Conservation (phyloP, 108 stramenopile species). For the Pseudonitzschia multiseries region DNA sequence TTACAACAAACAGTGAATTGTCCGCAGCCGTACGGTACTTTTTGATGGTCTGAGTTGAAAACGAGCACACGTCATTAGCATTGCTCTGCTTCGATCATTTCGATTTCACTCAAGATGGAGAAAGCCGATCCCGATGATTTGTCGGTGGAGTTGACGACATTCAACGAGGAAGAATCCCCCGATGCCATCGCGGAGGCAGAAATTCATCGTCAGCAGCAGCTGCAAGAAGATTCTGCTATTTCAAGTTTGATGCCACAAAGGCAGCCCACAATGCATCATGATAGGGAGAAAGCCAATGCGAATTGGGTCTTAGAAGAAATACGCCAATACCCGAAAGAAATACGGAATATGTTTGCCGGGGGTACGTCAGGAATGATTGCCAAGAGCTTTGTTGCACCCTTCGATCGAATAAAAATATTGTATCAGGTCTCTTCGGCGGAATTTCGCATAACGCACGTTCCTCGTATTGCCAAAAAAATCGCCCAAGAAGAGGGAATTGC, state of each 20-base stretch:
- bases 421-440: conserved; percentile 77
- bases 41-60: no score
- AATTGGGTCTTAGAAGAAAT: conserved; percentile 5
- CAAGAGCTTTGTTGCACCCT: conserved; percentile 86
- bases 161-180: conserved; percentile 10
- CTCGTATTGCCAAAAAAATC: conserved; percentile 60
- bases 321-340: conserved; percentile 62
- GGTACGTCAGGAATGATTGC: conserved; percentile 88
- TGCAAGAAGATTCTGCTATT: background rate
- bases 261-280: background rate
- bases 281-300: background rate
- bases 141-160: conserved; percentile 9
- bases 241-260: background rate
- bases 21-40: no score
- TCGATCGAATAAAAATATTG: conserved; percentile 89
- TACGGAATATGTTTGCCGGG: conserved; percentile 73
- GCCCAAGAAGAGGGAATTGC: conserved; percentile 73
- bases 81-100: background rate
- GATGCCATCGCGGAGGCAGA: background rate
- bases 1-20: no score
- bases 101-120: conserved; percentile 3
- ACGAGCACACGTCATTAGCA: no score
- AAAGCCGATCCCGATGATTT: conserved; percentile 14
- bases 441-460: conserved; percentile 73
- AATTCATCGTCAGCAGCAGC: background rate